Evolutionary conservation across 2,329 filamentous ascomycete genomes (phyloP), one percentile per base, ranked within the genome.

Genomic region (Aspergillus brunneoviolaceus): DNA sequence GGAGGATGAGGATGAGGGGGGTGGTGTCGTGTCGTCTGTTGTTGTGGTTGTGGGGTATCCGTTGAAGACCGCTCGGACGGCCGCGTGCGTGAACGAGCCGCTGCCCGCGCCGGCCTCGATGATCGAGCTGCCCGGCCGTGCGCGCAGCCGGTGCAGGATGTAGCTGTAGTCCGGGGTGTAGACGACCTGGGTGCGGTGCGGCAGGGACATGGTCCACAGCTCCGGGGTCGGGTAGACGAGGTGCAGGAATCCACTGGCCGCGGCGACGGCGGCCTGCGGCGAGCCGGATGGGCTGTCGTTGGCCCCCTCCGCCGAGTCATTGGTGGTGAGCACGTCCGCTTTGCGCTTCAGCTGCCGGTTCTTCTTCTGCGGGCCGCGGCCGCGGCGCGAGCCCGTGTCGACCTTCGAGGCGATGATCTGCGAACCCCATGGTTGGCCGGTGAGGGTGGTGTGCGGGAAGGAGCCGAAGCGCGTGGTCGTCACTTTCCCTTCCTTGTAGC

Each of bases 381-480:
- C 85, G 35, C 92, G 92, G 68, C 92, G 83, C n/a, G 92, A 95
- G 12, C 93, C 92, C 0, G 93, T 97, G 70, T 97, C 91, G 59
- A 97, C 92, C 33, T 89, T 86, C 1, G 92, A 96, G 7, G 95
- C 95, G 51, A 91, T 85, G 23, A 98, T 88, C 74, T 98, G 95
- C 6, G 90, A 92, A 29, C 95, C 95, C 94, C 94, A 98, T 48
- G 91, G 89, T 57, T 92, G 81, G 5, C 86, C 82, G 58, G 96
- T 84, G 50, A 94, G 78, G 0, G 90, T 93, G 11, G 85, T 89
- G 72, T 94, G 91, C 0, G 91, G 90, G 62, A 92, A 94, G 0
- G 93, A 96, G 52, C 95, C 95, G 71, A 96, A 99, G 49, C 93
- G 88, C 1, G 94, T 99, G 78, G 96, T 98, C 57, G 93, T 86